Evolutionary conservation across 768 basidiomycete genomes (phyloP).

Genomic region (Rhizopogon sp.): DNA sequence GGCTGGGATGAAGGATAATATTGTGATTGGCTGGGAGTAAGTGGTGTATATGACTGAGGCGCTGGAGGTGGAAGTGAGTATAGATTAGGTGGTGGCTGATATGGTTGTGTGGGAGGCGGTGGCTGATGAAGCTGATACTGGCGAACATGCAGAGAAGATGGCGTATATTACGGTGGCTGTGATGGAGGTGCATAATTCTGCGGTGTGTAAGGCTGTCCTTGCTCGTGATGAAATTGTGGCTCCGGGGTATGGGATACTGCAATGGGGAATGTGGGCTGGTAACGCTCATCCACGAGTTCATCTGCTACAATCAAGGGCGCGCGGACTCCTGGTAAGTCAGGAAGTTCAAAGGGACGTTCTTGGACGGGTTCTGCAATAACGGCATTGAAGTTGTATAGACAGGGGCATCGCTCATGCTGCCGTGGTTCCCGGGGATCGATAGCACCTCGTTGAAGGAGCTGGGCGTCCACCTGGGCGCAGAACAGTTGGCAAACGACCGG

Average conservation of each 20-base stretch:
- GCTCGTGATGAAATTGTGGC: background rate
- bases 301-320: too few species aligned
- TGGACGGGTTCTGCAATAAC: constrained; percentile 4
- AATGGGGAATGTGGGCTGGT: constrained; percentile 5
- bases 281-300: constrained; percentile 1
- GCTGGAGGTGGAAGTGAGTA: constrained; percentile 4
- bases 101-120: background rate
- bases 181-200: constrained; percentile 3
- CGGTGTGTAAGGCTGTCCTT: constrained; percentile 10
- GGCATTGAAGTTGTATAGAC: constrained; percentile 3
- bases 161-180: constrained; percentile 11
- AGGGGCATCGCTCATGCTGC: constrained; percentile 9
- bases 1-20: constrained; percentile 1
- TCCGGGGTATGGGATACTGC: background rate
- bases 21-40: constrained; percentile 7
- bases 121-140: constrained; percentile 8
- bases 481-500: constrained; percentile 30
- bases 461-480: constrained; percentile 37
- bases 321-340: too few species aligned
- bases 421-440: constrained; percentile 6
- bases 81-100: constrained; percentile 12
- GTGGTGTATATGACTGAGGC: constrained; percentile 6
- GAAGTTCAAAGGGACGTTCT: too few species aligned
- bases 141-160: constrained; percentile 7
- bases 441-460: constrained; percentile 11